Evolutionary conservation across 2,329 filamentous ascomycete species (phyloP), one percentile per base, ranked within the genome.

Genomic region (Ceratocystis papillata): DNA sequence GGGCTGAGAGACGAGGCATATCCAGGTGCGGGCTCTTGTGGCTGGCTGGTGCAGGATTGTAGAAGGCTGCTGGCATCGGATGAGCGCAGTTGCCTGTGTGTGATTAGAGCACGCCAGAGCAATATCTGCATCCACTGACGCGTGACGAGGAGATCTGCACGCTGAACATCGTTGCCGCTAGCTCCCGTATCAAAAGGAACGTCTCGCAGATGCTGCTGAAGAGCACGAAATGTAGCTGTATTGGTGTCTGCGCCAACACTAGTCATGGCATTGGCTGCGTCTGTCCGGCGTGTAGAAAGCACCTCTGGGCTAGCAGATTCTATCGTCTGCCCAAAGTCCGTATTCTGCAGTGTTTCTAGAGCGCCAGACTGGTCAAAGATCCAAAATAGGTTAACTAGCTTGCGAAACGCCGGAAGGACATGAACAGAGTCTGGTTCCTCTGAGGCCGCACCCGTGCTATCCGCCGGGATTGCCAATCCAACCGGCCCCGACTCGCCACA

Each of bases 41-140:
- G 12, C 30, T 28, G 44, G 20, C 8, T 46, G 17, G 64, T 25
- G 5, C 20, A 25, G 12, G 55, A 37, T 17, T n/a, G 25, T 17
- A 12, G 12, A 8, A 65, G 15, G 15, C 15, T 45, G 17, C 37
- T 28, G 28, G 33, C 5, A 28, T 44, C 28, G 30, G 59, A 37
- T 69, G 1, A 70, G 67, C 37, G 71, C 67, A 50, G 73, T 68
- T n/a, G 70, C 2, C 73, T 73, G 66, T 73, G 73, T 0, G 73
- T 71, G 33, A 76, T 71, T 0, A 76, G 74, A 1, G 77, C 73
- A 17, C 77, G 74, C 79, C 78, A 81, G 15, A 80, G 68, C 2
- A 80, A 74, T 53, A 79, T 76, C 6, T 78, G 76, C 79, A 81
- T 80, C 79, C 79, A 81, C 59, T 80, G 78, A 1, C 77, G 72